phyloP scores from a whole-genome alignment of 345 rosid genomes.

The Aquilaria sinensis region DNA sequence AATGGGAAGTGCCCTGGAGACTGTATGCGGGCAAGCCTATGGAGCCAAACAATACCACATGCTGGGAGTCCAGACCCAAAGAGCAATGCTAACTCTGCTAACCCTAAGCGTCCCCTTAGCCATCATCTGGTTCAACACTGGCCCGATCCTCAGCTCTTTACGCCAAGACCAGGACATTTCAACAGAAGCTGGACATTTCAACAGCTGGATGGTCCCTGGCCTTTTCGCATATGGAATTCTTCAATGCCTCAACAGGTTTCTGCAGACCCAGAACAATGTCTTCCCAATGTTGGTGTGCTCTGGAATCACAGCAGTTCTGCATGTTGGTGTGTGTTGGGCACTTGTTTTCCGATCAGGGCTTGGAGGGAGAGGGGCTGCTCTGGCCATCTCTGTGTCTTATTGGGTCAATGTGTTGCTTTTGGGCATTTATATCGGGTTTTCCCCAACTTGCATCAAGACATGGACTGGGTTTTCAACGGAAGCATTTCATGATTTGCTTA shows the following conservation, averaged over 20 bases:
- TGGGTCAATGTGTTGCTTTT: conserved; percentile 41
- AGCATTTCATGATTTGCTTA: conserved; percentile 29
- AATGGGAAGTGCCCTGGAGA: conserved; percentile 66
- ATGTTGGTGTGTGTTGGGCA: conserved; percentile 32
- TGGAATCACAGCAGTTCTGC: conserved; percentile 26
- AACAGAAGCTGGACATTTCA: conserved; percentile 32
- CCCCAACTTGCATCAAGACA: conserved; percentile 26
- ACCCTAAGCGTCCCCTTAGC: conserved; percentile 44
- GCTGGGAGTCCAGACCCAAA: conserved; percentile 58
- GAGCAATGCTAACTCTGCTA: conserved; percentile 55
- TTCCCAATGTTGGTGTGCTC: conserved; percentile 42
- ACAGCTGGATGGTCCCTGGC: conserved; percentile 55
- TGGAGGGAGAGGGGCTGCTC: conserved; percentile 42
- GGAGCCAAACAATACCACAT: conserved; percentile 64
- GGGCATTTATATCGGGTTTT: conserved; percentile 29
- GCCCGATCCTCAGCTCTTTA: conserved; percentile 30
- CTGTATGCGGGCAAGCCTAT: conserved; percentile 61
- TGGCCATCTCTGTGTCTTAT: conserved; percentile 27
- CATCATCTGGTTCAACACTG: conserved; percentile 45
- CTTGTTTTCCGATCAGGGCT: conserved; percentile 33
- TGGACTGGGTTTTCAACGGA: conserved; percentile 44
- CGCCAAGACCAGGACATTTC: conserved; percentile 43
- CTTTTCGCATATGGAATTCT: conserved; percentile 48
- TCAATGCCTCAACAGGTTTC: conserved; percentile 55
- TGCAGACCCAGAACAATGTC: conserved; percentile 54